phyloP scores from a whole-genome alignment of 192 early-diverging fungal species.

The Podila horticola region DNA sequence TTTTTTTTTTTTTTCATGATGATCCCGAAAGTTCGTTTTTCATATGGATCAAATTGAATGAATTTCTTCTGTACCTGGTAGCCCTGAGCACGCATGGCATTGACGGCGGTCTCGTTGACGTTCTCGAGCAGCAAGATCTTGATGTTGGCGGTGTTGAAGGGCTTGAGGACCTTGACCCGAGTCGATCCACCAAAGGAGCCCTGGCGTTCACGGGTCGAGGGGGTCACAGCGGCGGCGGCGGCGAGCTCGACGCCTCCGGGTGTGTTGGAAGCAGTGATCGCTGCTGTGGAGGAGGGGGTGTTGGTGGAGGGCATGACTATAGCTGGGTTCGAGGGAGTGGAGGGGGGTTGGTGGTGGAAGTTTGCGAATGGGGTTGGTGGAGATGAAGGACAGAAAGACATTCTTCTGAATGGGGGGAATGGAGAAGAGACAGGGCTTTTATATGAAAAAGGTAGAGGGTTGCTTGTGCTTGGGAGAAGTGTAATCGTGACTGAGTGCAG shows the following conservation, averaged over 20 bases:
- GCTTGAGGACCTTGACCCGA: slow-evolving; percentile 65
- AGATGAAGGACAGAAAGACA: not conserved
- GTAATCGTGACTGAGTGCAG: too few relatives aligned
- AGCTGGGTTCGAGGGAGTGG: not conserved
- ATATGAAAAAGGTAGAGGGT: too few relatives aligned
- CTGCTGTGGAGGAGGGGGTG: not conserved
- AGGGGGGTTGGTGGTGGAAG: not conserved
- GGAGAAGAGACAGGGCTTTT: not conserved
- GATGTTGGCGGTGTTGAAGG: slow-evolving; percentile 88
- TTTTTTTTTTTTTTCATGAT: not conserved
- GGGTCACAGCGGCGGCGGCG: not conserved
- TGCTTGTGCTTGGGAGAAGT: too few relatives aligned
- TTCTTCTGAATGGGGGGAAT: not conserved
- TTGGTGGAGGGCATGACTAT: slow-evolving; percentile 16
- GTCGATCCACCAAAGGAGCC: slow-evolving; percentile 44
- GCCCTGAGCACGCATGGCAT: slow-evolving; percentile 85
- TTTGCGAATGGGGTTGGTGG: not conserved
- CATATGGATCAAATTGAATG: too few relatives aligned
- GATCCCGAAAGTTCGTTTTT: too few relatives aligned
- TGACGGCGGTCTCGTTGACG: slow-evolving; percentile 79
- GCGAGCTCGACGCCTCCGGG: not conserved
- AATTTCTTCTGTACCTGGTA: slow-evolving; percentile 74
- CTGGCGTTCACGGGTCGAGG: slow-evolving; percentile 40
- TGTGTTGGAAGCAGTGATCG: not conserved
- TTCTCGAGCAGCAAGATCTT: slow-evolving; percentile 96